Conservation (phyloP, 2,329 filamentous ascomycete species). For the Coniella lustricola region DNA sequence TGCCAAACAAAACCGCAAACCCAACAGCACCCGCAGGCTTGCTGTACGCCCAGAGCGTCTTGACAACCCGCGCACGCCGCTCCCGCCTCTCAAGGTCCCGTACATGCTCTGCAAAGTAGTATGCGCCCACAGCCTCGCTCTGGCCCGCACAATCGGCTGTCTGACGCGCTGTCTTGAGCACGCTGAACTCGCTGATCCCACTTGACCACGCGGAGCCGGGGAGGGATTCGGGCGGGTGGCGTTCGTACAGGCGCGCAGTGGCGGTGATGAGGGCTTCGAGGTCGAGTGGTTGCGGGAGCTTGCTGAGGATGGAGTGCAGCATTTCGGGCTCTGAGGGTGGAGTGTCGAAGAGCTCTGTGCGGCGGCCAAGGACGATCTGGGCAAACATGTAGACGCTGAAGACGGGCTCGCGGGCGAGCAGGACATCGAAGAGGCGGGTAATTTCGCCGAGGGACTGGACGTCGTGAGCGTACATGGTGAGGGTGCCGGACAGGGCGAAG, state of each 20-base stretch:
- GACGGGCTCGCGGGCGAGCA: slow-evolving; percentile 80
- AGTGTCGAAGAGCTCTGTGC: slow-evolving; percentile 80
- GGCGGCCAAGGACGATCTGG: slow-evolving; percentile 73
- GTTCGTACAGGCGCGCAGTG: slow-evolving; percentile 56
- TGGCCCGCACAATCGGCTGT: slow-evolving; percentile 43
- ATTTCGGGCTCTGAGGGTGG: slow-evolving; percentile 81
- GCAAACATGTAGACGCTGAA: slow-evolving; percentile 90
- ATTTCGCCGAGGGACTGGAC: slow-evolving; percentile 87
- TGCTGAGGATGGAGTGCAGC: slow-evolving; percentile 80
- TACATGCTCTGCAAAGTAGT: slow-evolving; percentile 64
- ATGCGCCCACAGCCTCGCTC: slow-evolving; percentile 57
- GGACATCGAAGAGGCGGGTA: slow-evolving; percentile 82
- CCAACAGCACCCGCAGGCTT: slow-evolving; percentile 55
- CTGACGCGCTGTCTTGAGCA: slow-evolving; percentile 72
- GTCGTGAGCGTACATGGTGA: slow-evolving; percentile 96
- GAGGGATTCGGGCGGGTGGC: slow-evolving; percentile 66
- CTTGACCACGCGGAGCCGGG: slow-evolving; percentile 52
- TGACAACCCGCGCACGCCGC: slow-evolving; percentile 40
- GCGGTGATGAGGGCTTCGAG: slow-evolving; percentile 68
- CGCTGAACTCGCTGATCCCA: slow-evolving; percentile 65
- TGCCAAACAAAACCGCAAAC: slow-evolving; percentile 58
- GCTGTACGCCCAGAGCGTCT: slow-evolving; percentile 56
- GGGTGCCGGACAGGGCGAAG: slow-evolving; percentile 85
- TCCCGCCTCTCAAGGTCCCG: slow-evolving; percentile 64
- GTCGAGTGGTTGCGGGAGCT: slow-evolving; percentile 73